Conservation (phyloP, 257 asterid species). For the Gardenia jasminoides region DNA sequence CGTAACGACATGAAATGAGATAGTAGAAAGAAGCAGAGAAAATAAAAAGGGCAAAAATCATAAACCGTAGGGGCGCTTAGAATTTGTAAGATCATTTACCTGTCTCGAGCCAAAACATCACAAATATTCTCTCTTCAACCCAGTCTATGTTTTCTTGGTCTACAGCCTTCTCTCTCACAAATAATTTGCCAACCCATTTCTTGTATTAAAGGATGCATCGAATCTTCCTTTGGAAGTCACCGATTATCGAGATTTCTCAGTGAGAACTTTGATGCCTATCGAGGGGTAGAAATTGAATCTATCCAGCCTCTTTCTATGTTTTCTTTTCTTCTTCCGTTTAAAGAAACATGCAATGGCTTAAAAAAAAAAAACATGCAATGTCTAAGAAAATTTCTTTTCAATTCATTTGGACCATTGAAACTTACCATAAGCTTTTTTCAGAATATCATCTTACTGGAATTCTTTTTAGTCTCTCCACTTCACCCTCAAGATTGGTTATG, state of each 20-base stretch:
- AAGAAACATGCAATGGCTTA: conserved; percentile 15
- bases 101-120: conserved; percentile 3
- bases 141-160: background rate
- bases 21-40: too few relatives aligned
- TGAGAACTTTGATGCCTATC: background rate
- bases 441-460: conserved; percentile 3
- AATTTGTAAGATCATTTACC: conserved; percentile 5
- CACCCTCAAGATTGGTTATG: background rate
- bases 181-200: conserved; percentile 1
- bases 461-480: background rate
- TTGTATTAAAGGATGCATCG: background rate
- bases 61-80: background rate
- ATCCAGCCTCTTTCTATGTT: background rate
- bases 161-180: background rate
- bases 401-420: background rate
- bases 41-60: background rate
- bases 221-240: background rate
- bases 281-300: background rate
- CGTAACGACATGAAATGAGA: background rate
- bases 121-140: conserved; percentile 6
- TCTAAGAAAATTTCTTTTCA: conserved; percentile 14
- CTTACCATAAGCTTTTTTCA: conserved; percentile 1
- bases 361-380: conserved; percentile 17
- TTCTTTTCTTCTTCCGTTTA: conserved; percentile 5
- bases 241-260: background rate